Base-by-base conservation (phyloP, 257 asterid genomes). In the Plantago major region DNA sequence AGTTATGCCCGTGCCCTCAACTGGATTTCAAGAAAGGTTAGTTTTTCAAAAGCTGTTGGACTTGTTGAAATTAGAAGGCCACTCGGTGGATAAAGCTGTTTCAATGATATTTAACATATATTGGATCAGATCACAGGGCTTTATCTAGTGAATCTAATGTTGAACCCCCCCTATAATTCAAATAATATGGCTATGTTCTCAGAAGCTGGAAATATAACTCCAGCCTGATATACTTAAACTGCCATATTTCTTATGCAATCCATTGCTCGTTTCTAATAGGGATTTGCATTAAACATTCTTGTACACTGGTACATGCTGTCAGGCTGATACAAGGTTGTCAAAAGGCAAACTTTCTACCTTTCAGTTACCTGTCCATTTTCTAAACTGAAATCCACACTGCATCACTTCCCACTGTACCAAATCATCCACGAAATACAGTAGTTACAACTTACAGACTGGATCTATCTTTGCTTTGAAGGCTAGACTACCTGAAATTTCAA, bases 21-120 rank as follows among this genome's bases (percentile, higher is more conserved):
- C 82, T 93, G 97, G 97, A 93, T 89, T 72, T 89, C 96, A 62
- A 81, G 97, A 74, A 93, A 93, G 99, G 99, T 93, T 61, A 55
- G 91, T 75, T 65, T 59, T 37, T 43, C 26, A 9, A 60, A 61
- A 42, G 12, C 60, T 49, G 13, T 9, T 9, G 10, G 10, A n/a
- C 49, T 56, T 10, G 10, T 9, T n/a, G 63, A 43, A 22, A 22
- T 22, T 22, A 22, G 44, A 47, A 37, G 28, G 57, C 22, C 51
- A 8, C 40, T 7, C 38, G 40, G 33, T 63, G 42, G 19, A 19
- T 18, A 56, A 28, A 22, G 57, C 8, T 19, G 42, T 50, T 12
- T 40, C 19, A 38, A 17, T 62, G 18, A 10, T 50, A 40, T 42
- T 15, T 6, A 11, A n/a, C 42, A 22, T 22, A 1, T 17, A 16